These are phyloP conservation scores for Venturia oleaginea DNA, from an alignment of 2,329 filamentous ascomycete species.

Conservation along the genomic window DNA sequence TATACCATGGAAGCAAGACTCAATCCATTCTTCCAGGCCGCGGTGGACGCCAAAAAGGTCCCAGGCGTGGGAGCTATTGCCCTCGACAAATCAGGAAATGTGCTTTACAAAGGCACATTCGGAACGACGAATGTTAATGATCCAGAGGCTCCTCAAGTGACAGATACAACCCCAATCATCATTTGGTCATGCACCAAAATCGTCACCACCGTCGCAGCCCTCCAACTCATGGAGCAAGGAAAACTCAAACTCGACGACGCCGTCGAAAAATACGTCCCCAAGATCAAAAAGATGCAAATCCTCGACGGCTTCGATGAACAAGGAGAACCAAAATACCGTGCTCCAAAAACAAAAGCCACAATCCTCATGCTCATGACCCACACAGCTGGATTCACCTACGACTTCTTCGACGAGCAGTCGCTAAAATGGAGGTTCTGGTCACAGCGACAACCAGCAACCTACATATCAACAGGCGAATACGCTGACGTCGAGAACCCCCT, in stretches of 20 bases:
- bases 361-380: conserved; percentile 42
- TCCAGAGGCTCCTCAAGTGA: conserved; percentile 41
- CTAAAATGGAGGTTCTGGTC: conserved; percentile 28
- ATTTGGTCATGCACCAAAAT: conserved; percentile 43
- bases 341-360: conserved; percentile 37
- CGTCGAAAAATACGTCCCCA: conserved; percentile 25
- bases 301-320: conserved; percentile 21
- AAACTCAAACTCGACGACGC: conserved; percentile 28
- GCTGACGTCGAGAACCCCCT: background rate
- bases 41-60: conserved; percentile 9
- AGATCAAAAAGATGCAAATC: conserved; percentile 34
- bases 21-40: background rate
- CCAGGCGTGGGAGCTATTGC: conserved; percentile 23
- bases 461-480: background rate
- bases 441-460: background rate
- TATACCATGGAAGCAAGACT: conserved; percentile 7
- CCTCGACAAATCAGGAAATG: conserved; percentile 38
- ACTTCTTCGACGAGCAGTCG: conserved; percentile 44
- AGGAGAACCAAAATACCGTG: conserved; percentile 17
- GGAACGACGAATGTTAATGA: conserved; percentile 31
- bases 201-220: conserved; percentile 24
- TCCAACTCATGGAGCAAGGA: conserved; percentile 30
- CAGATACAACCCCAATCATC: conserved; percentile 51
- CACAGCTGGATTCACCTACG: conserved; percentile 44
- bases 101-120: conserved; percentile 34